Base-by-base conservation (phyloP, 2,329 filamentous ascomycete genomes). In the Keithomyces neogunnii region DNA sequence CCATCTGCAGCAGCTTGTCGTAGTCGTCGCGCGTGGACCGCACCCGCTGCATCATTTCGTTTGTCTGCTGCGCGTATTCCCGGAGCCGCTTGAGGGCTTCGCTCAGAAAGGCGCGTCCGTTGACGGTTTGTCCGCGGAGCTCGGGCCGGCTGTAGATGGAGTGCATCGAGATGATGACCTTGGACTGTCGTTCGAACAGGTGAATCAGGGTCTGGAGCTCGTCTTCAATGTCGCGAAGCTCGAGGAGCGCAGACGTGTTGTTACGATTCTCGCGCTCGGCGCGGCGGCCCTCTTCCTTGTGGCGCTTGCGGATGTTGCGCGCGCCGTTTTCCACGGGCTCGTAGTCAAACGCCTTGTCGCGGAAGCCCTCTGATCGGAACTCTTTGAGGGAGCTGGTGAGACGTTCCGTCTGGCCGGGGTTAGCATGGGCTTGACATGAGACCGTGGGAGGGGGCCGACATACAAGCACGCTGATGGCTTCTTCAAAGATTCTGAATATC, bases 1-100 rank as follows among this genome's bases (percentile, higher is more conserved):
- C 81, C 73, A 85, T 82, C 62, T 85, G 80, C 10, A 85, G 75
- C 4, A 85, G 72, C 55, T 83, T 83, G 57, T 84, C 80, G 55
- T 83, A 84, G 55, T 83, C 81, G 45, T 78, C 80, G 39, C 81
- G 72, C 2, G 81, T 82, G 3, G 69, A 68, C 10, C 77, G 73
- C 1, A 82, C 80, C n/a, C 80, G 70, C 36, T 73, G 69, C 5
- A 76, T 68, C 81, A 85, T 84, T 49, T 82, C 78, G 3, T 66
- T 65, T 1, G 78, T 69, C 51, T 78, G 74, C 26, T 72, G 70
- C 13, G 70, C 71, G 60, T 84, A 84, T 50, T 81, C 80, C 2
- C 72, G 72, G 2, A 85, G 63, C 38, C 74, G 71, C 30, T 66
- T 66, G 36, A 81, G 66, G 0, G 80, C 78, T 46, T 80, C 74